Percentiles rank a stretch among this genome's conserved stretches.
phyloP scores from a whole-genome alignment of 2,329 filamentous ascomycete species.

The Rhytidhysteron rufulum region DNA sequence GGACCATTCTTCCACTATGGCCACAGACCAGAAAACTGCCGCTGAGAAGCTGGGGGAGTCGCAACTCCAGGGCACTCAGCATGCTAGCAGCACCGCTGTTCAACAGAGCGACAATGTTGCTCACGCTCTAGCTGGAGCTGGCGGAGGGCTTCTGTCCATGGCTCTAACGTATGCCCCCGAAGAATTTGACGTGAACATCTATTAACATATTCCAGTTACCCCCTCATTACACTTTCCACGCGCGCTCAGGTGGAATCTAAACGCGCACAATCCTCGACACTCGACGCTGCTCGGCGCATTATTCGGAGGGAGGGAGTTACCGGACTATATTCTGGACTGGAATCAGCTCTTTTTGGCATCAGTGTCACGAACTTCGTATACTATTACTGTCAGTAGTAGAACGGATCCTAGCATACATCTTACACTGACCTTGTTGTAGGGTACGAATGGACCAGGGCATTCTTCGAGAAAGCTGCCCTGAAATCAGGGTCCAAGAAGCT shows the following conservation, averaged over 20 bases:
- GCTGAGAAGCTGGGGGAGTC: constrained; percentile 33
- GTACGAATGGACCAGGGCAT: constrained; percentile 94
- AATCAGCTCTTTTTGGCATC: constrained; percentile 94
- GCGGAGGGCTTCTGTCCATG: constrained; percentile 94
- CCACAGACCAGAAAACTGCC: constrained; percentile 25
- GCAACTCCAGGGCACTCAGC: constrained; percentile 6
- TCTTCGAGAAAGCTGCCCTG: constrained; percentile 74
- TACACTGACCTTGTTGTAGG: constrained; percentile 33
- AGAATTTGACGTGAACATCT: not conserved
- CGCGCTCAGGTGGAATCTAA: constrained; percentile 97
- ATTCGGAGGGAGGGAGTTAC: constrained; percentile 84
- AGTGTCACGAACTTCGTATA: constrained; percentile 99
- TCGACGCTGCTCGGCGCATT: constrained; percentile 79
- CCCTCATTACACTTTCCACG: constrained; percentile 94
- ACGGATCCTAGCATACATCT: not conserved
- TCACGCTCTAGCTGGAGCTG: constrained; percentile 87
- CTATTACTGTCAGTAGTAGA: constrained; percentile 71
- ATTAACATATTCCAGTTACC: constrained; percentile 60
- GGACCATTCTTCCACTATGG: constrained; percentile 17
- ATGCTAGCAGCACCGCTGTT: constrained; percentile 57
- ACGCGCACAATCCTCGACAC: constrained; percentile 79
- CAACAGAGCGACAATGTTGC: constrained; percentile 96
- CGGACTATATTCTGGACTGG: constrained; percentile 88
- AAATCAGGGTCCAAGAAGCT: constrained; percentile 75
- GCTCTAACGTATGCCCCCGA: constrained; percentile 68